phyloP scores from a whole-genome alignment of 768 basidiomycete genomes.

The Trametes coccinea region DNA sequence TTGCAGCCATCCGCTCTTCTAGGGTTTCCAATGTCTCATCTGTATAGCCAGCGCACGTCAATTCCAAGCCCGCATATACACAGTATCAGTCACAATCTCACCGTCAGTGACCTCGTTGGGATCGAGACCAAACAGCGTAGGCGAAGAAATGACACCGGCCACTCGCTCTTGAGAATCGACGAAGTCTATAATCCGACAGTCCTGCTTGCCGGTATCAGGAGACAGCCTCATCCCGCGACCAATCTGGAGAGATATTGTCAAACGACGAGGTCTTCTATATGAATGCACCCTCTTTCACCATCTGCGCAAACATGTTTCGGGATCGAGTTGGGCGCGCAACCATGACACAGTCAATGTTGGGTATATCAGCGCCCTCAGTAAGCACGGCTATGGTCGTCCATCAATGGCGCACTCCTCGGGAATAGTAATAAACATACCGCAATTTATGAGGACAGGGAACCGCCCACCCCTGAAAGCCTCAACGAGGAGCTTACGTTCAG shows the following conservation, averaged over 20 bases:
- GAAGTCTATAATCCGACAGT: constrained; percentile 91
- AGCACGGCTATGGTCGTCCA: constrained; percentile 59
- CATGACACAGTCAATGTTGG: constrained; percentile 89
- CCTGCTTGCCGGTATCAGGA: constrained; percentile 72
- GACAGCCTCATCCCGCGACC: constrained; percentile 91
- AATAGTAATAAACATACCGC: constrained; percentile 49
- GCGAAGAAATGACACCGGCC: constrained; percentile 71
- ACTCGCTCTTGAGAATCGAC: constrained; percentile 75
- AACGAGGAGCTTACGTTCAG: constrained; percentile 65
- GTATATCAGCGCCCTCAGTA: constrained; percentile 94
- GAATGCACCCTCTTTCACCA: constrained; percentile 51
- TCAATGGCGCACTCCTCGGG: not conserved
- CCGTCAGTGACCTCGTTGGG: constrained; percentile 70
- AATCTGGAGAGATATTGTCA: constrained; percentile 51
- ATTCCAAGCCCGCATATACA: not conserved
- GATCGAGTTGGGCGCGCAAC: constrained; percentile 89
- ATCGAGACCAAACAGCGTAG: constrained; percentile 84
- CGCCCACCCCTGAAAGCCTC: constrained; percentile 65
- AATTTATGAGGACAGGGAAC: constrained; percentile 89
- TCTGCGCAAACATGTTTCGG: constrained; percentile 87
- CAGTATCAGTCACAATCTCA: constrained; percentile 30
- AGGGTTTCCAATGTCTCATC: constrained; percentile 55
- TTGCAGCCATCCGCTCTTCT: constrained; percentile 40
- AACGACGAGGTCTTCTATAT: not conserved
- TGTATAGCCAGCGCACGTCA: constrained; percentile 27